These are phyloP conservation scores for Phalaenopsis equestris DNA, from an alignment of 106 monocot genomes.

Conservation along the genomic window DNA sequence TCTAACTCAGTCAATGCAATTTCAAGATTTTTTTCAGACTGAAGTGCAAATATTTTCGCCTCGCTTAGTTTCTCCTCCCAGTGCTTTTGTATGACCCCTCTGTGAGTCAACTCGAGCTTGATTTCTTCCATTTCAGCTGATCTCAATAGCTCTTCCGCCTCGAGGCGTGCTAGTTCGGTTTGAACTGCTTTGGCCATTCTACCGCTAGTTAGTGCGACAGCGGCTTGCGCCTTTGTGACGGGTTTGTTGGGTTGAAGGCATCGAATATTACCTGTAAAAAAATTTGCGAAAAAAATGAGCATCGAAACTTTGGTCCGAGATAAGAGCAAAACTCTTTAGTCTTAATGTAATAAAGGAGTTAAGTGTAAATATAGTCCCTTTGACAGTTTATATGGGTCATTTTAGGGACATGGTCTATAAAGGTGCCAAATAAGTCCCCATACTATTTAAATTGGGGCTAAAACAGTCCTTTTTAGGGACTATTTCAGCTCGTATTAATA, in stretches of 20 bases:
- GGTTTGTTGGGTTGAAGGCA: constrained; percentile 71
- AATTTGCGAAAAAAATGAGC: no score
- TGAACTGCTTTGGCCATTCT: constrained; percentile 42
- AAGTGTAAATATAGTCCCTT: no score
- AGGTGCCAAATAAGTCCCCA: no score
- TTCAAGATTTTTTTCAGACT: constrained; percentile 29
- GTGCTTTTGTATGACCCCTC: constrained; percentile 52
- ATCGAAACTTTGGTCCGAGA: no score
- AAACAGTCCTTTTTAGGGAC: no score
- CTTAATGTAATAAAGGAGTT: no score
- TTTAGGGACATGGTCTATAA: no score
- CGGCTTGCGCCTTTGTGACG: constrained; percentile 85
- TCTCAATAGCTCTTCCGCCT: constrained; percentile 49
- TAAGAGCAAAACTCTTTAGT: no score
- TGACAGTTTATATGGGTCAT: no score
- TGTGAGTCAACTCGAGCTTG: constrained; percentile 42
- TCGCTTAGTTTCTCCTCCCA: constrained; percentile 61
- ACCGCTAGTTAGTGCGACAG: constrained; percentile 69
- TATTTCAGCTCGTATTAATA: no score
- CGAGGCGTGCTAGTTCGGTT: constrained; percentile 42
- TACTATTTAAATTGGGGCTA: no score
- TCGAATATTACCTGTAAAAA: constrained; percentile 60
- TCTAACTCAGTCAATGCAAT: constrained; percentile 36
- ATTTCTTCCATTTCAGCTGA: constrained; percentile 67
- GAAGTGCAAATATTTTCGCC: constrained; percentile 24